Evolutionary conservation across 164 flowering plant genomes (phyloP).

Genomic region (Aristolochia californica): DNA sequence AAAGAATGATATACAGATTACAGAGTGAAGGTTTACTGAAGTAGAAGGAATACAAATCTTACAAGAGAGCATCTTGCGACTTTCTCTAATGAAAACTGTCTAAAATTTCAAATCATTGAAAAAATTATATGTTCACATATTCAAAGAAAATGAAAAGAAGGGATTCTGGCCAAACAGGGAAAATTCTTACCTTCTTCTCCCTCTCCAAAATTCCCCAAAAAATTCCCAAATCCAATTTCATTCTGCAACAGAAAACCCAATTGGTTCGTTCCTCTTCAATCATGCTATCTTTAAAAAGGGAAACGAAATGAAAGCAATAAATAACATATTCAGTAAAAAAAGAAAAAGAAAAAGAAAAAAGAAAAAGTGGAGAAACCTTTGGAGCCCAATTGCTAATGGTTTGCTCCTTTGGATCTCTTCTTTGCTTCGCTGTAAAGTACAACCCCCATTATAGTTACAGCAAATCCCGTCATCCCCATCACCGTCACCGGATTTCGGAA

Average conservation of each 20-base stretch:
- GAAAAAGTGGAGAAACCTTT: not conserved
- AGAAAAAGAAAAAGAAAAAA: not conserved
- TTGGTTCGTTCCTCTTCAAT: not conserved
- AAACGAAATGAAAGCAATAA: too few species aligned
- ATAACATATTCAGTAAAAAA: not conserved
- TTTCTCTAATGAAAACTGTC: not conserved
- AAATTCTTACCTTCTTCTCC: not conserved
- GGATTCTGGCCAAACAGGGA: not conserved
- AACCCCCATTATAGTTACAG: constrained; percentile 85
- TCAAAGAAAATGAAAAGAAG: not conserved
- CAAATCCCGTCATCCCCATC: constrained; percentile 92
- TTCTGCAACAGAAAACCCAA: not conserved
- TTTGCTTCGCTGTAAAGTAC: constrained; percentile 90
- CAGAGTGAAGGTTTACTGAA: not conserved
- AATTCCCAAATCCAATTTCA: not conserved
- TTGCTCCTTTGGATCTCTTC: constrained; percentile 51
- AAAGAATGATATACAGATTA: constrained; percentile 1
- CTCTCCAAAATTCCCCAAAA: not conserved
- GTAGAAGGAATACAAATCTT: not conserved
- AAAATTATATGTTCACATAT: not conserved
- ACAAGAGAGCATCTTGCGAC: not conserved
- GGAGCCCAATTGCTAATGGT: not conserved
- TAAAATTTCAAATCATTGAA: too few species aligned
- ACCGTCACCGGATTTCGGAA: constrained; percentile 87
- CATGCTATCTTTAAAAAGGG: too few species aligned